A percentile compares a stretch with the other conserved stretches of the same genome.
Evolutionary conservation across 2,329 filamentous ascomycete genomes (phyloP).

Genomic region (Trichoderma guizhouense): DNA sequence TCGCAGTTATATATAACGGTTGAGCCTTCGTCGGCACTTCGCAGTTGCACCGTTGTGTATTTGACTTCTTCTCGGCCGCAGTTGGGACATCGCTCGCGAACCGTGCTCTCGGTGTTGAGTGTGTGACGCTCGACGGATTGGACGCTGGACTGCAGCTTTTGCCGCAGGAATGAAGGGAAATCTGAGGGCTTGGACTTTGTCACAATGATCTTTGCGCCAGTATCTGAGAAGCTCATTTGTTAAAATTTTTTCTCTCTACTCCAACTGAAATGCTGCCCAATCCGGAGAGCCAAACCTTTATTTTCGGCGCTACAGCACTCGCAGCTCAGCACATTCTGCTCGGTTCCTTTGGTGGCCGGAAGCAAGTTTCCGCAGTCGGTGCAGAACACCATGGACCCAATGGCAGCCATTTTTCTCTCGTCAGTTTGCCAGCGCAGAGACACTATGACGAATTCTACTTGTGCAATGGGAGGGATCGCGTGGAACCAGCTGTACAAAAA

Average conservation of each 20-base stretch:
- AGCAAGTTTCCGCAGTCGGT: slow-evolving; percentile 88
- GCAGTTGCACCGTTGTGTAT: slow-evolving; percentile 80
- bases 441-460: slow-evolving; percentile 8
- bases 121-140: slow-evolving; percentile 78
- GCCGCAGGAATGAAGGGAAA: slow-evolving; percentile 84
- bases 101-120: slow-evolving; percentile 67
- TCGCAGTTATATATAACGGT: slow-evolving; percentile 89
- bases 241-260: slow-evolving; percentile 15
- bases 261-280: slow-evolving; percentile 4
- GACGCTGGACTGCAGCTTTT: slow-evolving; percentile 78
- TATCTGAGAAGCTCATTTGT: slow-evolving; percentile 50
- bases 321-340: slow-evolving; percentile 74
- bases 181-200: slow-evolving; percentile 85
- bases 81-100: slow-evolving; percentile 68
- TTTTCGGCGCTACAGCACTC: slow-evolving; percentile 83
- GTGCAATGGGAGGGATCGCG: slow-evolving; percentile 12
- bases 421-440: slow-evolving; percentile 5
- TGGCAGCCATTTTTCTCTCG: slow-evolving; percentile 66
- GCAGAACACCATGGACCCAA: slow-evolving; percentile 91
- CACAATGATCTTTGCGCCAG: slow-evolving; percentile 69
- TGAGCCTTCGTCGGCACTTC: slow-evolving; percentile 90
- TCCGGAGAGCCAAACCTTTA: slow-evolving; percentile 57
- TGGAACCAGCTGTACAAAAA: slow-evolving; percentile 25
- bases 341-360: slow-evolving; percentile 72
- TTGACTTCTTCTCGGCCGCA: slow-evolving; percentile 81